Base-by-base conservation (phyloP, 768 basidiomycete genomes). In the Hygrophoropsis aurantiaca region DNA sequence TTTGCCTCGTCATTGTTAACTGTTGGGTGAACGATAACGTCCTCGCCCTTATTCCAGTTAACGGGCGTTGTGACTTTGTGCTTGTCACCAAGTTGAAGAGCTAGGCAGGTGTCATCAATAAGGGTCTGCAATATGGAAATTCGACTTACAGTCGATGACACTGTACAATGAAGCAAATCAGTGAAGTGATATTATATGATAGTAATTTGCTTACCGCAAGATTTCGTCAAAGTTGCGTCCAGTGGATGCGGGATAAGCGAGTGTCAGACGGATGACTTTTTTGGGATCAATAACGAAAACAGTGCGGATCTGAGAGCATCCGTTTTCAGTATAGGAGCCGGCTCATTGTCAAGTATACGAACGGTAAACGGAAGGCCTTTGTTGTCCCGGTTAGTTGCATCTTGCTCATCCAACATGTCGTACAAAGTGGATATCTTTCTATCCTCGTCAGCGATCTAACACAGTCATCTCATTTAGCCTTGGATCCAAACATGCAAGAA, bases 221-320 rank as follows among this genome's bases (percentile, higher is more conserved):
- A 85, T 75, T 68, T 85, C 84, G 53, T 78, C 77, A 64, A 97
- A 95, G 79, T 94, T 94, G 60, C 93, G 88, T 36, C 95, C 97
- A 58, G 94, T 94, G 11, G 92, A 86, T 40, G 95, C 94, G 49
- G 97, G 97, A 75, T 98, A 98, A 21, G 92, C 73, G 55, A 99
- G 58, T 13, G 83, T 90, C 58, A 97, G 73, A 52, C 95, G 89
- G 64, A 99, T 97, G 59, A 82, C 78, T 74, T 97, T 93, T 73
- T 91, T 92, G 37, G 97, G 94, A 73, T 99, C 97, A 60, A 99
- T 92, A 55, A 99, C 74, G 70, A 95, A 99, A 51, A 99, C 97
- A 7, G 93, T 97, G 50, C 97, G 87, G 70, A 99, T 83, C 87
- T 90, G 47, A 20, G n/a, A 42, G 45, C 37, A 36, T 53, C 30